phyloP scores from a whole-genome alignment of 2,329 filamentous ascomycete genomes.

The Coniochaeta sp. region DNA sequence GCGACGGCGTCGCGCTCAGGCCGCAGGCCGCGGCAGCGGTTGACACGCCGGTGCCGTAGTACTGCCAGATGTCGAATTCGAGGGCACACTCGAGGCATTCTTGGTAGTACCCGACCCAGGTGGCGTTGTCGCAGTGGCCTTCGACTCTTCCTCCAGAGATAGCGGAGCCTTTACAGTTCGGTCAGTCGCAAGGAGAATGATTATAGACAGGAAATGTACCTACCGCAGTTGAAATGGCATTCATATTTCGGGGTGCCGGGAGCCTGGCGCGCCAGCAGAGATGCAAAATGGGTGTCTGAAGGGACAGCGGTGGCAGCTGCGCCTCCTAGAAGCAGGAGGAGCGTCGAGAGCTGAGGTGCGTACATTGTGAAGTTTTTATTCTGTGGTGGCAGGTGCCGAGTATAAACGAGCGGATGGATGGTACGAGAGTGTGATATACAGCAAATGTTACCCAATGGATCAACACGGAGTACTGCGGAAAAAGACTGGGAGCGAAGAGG shows the following conservation, averaged over 20 bases:
- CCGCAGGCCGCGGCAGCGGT: conserved; percentile 22
- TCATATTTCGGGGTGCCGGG: conserved; percentile 35
- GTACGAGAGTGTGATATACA: not conserved
- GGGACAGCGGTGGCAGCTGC: conserved; percentile 4
- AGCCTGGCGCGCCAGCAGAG: conserved; percentile 35
- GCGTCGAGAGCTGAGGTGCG: conserved; percentile 1
- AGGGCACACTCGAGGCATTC: conserved; percentile 36
- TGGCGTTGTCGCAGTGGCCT: conserved; percentile 27
- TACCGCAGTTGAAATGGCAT: conserved; percentile 45
- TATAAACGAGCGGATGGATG: not conserved
- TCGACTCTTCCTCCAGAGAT: conserved; percentile 26
- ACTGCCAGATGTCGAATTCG: conserved; percentile 34
- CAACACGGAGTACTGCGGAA: not conserved
- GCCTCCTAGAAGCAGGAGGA: conserved; percentile 4
- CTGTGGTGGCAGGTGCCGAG: not conserved
- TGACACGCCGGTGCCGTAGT: conserved; percentile 30
- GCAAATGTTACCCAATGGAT: not conserved
- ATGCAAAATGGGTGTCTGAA: conserved; percentile 4
- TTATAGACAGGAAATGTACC: conserved; percentile 25
- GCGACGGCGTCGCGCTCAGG: conserved; percentile 9
- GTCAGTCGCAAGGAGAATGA: conserved; percentile 1
- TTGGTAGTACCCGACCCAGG: conserved; percentile 32
- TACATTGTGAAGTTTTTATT: not conserved
- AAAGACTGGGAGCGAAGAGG: not conserved
- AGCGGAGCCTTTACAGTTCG: conserved; percentile 14